Base-by-base conservation (phyloP, 2,329 filamentous ascomycete species). In the Cladorrhinum sp. region DNA sequence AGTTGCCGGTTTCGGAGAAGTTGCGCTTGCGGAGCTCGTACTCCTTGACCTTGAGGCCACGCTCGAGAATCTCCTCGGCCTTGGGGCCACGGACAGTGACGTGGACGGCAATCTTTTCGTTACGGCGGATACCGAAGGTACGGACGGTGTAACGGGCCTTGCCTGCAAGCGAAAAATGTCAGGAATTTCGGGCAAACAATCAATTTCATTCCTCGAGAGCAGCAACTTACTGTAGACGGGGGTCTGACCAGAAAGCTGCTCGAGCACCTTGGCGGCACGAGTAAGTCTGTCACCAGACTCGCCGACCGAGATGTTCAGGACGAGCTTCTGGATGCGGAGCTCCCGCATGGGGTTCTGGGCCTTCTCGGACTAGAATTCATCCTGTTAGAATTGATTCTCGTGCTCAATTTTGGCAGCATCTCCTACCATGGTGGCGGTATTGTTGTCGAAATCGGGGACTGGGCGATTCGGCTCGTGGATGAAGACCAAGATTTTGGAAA, bases 241-340 rank as follows among this genome's bases (percentile, higher is more conserved):
- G 73, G 95, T 98, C 86, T 99, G 95, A 93, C 95, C 95, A 81
- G 87, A 92, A 79, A 99, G 86, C 87, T 99, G 95, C 86, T 99
- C 95, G 74, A 99, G 87, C 87, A 99, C 95, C 89, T 99, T 99
- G 78, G 95, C 95, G 78, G 95, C 95, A 90, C 95, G 91, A 75
- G 95, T 99, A 79, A 99, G 90, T 89, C 95, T 96, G 85, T 99
- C 95, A 91, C 95, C 95, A 89, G 93, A 98, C 87, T 99, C 95
- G 84, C 95, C 95, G 75, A 99, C 95, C 74, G 91, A 97, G 83
- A 97, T 97, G 89, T 97, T 97, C 79, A 97, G 91, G 81, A 96
- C 93, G 80, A 97, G 91, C 87, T 97, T 97, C 85, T 96, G 92
- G 84, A 97, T 95, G 85, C 92, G 92, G 79, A 98, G 91, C 85